Conservation (phyloP, 768 basidiomycete species). For the Dendrothele bispora region DNA sequence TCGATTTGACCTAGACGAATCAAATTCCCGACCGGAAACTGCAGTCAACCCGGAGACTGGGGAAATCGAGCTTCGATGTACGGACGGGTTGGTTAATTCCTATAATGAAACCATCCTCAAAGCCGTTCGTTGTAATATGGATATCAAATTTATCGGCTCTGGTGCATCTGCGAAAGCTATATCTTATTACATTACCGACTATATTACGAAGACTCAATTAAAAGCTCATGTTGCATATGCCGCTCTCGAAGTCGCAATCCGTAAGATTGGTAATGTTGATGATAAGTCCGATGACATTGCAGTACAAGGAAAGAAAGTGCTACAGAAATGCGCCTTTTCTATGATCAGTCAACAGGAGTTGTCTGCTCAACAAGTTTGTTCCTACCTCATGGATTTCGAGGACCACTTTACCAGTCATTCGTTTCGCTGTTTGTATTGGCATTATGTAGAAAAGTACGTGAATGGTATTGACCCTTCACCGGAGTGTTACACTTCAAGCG, state of each 20-base stretch:
- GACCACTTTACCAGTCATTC: constrained; percentile 28
- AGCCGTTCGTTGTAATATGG: constrained; percentile 43
- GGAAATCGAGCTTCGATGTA: constrained; percentile 25
- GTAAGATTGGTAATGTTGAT: constrained; percentile 14
- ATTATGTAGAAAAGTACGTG: constrained; percentile 13
- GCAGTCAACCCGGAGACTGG: constrained; percentile 30
- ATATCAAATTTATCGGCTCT: constrained; percentile 45
- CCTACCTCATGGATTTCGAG: constrained; percentile 22
- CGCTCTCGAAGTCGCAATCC: constrained; percentile 25
- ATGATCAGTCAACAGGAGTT: constrained; percentile 27
- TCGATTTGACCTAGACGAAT: constrained; percentile 27
- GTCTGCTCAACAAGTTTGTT: constrained; percentile 25
- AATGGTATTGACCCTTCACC: not conserved
- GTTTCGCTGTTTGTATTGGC: constrained; percentile 23
- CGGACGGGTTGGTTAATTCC: constrained; percentile 43
- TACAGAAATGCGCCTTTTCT: constrained; percentile 25
- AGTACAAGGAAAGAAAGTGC: constrained; percentile 13
- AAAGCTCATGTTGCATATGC: constrained; percentile 41
- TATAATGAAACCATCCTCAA: constrained; percentile 39
- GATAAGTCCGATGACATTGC: not conserved
- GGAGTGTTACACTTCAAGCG: not conserved
- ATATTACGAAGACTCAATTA: constrained; percentile 44
- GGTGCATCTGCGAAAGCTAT: constrained; percentile 41
- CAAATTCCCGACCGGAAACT: constrained; percentile 11
- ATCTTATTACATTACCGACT: constrained; percentile 47